Evolutionary conservation across 345 rosid species (phyloP), one percentile per base, ranked within the genome.

Genomic region (Firmiana major): DNA sequence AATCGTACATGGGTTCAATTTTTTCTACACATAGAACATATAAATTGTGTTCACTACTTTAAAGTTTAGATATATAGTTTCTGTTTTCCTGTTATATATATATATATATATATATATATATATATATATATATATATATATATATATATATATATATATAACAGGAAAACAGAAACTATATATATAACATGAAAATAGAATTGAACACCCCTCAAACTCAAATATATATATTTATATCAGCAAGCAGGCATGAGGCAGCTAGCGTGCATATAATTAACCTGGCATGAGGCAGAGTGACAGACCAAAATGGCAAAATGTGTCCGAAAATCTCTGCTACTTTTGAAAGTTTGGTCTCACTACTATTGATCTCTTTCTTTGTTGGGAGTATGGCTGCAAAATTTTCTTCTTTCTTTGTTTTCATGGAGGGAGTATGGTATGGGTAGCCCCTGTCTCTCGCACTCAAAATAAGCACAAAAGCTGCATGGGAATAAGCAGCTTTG

Each of bases 401-500:
- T 58, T 48, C 26, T 21, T 11, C 2, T 26, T 19, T 58, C 45
- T 10, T 22, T 38, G 13, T 10, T 71, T 71, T 57, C 62, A 45
- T 59, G 53, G 31, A 58, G 40, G 65, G 40, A 11, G 34, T 45
- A 43, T 45, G 53, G 75, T 43, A 82, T 71, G 86, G 85, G 86
- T 58, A 59, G 63, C 26, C 64, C n/a, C 63, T 75, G 83, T 31
- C 69, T 75, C 54, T 5, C 46, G 79, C 68, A 79, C 85, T 77
- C 74, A 10, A 78, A 78, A 24, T 78, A 48, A 38, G 55, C 77
- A 62, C 24, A 83, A 83, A 83, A 86, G 85, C 84, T 75, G 82
- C 85, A 16, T 40, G 45, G n/a, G 57, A 83, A 86, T 83, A 73
- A 79, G 60, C 63, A 55, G 54, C 75, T 75, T 81, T 73, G 80